Conservation (phyloP, 352 stramenopile species). For the Phytophthora meadii region DNA sequence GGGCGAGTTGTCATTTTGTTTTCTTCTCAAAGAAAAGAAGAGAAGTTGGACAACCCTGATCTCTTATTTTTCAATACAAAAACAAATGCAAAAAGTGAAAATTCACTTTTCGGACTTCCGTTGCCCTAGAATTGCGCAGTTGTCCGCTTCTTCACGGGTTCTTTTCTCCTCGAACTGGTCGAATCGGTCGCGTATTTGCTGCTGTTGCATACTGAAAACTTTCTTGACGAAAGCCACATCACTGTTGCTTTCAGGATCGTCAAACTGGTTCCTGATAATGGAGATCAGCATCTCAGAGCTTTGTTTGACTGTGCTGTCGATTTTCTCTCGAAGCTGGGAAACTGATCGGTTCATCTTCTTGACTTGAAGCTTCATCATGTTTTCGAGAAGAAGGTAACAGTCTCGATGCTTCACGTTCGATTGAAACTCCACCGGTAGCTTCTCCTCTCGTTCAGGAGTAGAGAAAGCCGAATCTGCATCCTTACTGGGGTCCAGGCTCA, state of each 20-base stretch:
- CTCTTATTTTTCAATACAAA: background rate
- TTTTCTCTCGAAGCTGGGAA: constrained; percentile 13
- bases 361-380: constrained; percentile 35
- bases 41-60: constrained; percentile 10
- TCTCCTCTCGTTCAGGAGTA: background rate
- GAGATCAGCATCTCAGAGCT: constrained; percentile 28
- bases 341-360: constrained; percentile 20
- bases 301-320: constrained; percentile 26
- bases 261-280: constrained; percentile 27
- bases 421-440: background rate
- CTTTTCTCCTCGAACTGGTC: constrained; percentile 25
- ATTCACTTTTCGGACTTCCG: background rate
- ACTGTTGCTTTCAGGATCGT: constrained; percentile 18
- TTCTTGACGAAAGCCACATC: constrained; percentile 29
- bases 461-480: too few relatives aligned
- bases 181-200: constrained; percentile 30
- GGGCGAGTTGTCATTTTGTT: constrained; percentile 11
- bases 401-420: constrained; percentile 28
- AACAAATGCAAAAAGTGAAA: constrained; percentile 2
- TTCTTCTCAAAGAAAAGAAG: background rate
- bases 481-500: too few relatives aligned
- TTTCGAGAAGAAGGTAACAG: constrained; percentile 33
- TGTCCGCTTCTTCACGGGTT: constrained; percentile 11
- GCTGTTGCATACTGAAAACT: constrained; percentile 26
- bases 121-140: constrained; percentile 18